A percentile compares a stretch with the other conserved stretches of the same genome.
Evolutionary conservation across 2,329 filamentous ascomycete genomes (phyloP).

Genomic region (Thyridium curvatum): DNA sequence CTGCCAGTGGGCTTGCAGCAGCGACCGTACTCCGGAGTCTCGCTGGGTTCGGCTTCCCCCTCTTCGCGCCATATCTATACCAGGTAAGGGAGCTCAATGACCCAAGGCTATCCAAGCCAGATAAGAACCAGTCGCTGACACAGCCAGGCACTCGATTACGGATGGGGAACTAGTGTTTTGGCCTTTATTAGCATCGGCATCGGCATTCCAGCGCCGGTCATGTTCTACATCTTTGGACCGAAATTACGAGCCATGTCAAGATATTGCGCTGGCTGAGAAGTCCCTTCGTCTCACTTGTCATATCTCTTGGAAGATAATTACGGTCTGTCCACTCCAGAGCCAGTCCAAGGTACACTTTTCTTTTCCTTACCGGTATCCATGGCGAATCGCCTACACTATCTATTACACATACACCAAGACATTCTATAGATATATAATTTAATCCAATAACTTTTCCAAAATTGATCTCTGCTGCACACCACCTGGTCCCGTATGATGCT

Average conservation of each 20-base stretch:
- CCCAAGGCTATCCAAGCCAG: conserved; percentile 19
- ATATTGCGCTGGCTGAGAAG: conserved; percentile 18
- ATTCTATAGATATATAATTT: too few relatives aligned
- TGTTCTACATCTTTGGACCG: conserved; percentile 33
- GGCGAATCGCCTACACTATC: too few relatives aligned
- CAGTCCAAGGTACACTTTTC: too few relatives aligned
- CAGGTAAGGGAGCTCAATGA: conserved; percentile 5
- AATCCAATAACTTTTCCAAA: too few relatives aligned
- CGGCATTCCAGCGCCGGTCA: conserved; percentile 32
- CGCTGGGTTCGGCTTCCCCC: conserved; percentile 44
- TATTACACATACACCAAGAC: too few relatives aligned
- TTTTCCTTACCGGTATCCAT: too few relatives aligned
- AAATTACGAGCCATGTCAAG: conserved; percentile 25
- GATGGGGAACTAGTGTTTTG: conserved; percentile 34
- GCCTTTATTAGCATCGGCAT: conserved; percentile 33
- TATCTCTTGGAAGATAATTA: too few relatives aligned
- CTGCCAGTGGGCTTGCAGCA: conserved; percentile 37
- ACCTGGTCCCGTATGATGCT: too few relatives aligned
- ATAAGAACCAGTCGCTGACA: neutral
- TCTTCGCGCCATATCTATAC: conserved; percentile 44
- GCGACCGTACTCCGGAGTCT: conserved; percentile 37
- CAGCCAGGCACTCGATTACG: conserved; percentile 25
- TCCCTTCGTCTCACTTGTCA: too few relatives aligned
- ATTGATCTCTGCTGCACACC: too few relatives aligned
- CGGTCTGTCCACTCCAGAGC: too few relatives aligned